These are phyloP conservation scores for Mucor mucedo DNA, from an alignment of 371 early-diverging fungal species.

Conservation along the genomic window DNA sequence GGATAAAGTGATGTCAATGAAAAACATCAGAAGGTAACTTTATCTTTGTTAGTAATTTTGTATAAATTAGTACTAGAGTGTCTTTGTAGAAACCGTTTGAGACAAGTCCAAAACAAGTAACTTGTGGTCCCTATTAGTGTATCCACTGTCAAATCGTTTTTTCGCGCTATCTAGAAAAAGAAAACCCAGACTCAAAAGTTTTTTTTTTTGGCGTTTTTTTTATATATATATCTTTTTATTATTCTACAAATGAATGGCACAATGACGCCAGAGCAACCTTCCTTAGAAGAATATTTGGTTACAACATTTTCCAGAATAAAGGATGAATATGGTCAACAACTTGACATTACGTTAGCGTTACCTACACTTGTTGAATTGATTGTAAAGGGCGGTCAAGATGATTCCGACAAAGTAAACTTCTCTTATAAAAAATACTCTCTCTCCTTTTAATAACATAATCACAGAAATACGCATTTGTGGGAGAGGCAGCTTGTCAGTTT, in stretches of 20 bases:
- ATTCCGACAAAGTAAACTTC: slow-evolving; percentile 2
- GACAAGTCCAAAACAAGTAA: too few relatives aligned
- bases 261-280: neutral
- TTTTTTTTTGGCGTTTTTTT: too few relatives aligned
- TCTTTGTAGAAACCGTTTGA: too few relatives aligned
- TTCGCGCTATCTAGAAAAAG: too few relatives aligned
- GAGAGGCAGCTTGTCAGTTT: slow-evolving; percentile 11
- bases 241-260: neutral
- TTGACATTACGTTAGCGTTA: slow-evolving; percentile 2
- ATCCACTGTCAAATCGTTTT: too few relatives aligned
- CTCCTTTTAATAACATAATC: neutral
- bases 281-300: neutral
- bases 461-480: slow-evolving; percentile 14
- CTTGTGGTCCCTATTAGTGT: too few relatives aligned
- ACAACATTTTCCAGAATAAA: neutral
- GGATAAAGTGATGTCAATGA: too few relatives aligned
- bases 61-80: too few relatives aligned
- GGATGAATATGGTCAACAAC: neutral
- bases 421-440: neutral
- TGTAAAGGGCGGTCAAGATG: neutral
- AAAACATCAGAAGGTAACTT: too few relatives aligned
- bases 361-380: neutral
- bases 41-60: too few relatives aligned
- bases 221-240: neutral
- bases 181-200: too few relatives aligned